Evolutionary conservation across 345 rosid genomes (phyloP).

Genomic region (Passiflora organensis): DNA sequence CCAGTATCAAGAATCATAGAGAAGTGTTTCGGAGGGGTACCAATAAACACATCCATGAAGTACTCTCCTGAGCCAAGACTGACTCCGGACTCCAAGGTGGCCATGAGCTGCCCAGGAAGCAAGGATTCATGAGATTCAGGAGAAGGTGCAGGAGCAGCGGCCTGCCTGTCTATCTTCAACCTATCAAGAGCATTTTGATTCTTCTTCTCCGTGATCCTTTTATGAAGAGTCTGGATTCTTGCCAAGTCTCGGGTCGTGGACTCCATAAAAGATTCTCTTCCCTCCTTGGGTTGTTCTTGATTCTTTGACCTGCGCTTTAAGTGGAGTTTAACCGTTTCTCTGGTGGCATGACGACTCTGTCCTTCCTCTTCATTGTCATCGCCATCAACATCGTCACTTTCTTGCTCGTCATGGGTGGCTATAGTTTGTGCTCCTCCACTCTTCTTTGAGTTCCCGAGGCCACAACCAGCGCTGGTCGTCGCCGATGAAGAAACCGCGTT

Average conservation of each 20-base stretch:
- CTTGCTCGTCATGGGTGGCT: constrained; percentile 9
- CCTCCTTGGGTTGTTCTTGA: constrained; percentile 13
- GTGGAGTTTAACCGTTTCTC: constrained; percentile 54
- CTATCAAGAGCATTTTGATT: constrained; percentile 54
- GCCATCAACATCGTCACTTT: not conserved
- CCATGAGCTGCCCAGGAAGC: constrained; percentile 57
- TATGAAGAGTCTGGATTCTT: constrained; percentile 68
- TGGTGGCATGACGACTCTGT: not conserved
- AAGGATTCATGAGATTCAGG: constrained; percentile 29
- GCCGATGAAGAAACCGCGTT: constrained; percentile 66
- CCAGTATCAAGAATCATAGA: constrained; percentile 95
- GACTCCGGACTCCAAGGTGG: constrained; percentile 81
- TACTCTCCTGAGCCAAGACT: constrained; percentile 86
- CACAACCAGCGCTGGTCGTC: constrained; percentile 42
- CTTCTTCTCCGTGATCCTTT: constrained; percentile 63
- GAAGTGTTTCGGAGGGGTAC: constrained; percentile 85
- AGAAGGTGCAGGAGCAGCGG: constrained; percentile 21
- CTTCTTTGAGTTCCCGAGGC: constrained; percentile 36
- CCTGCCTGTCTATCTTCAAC: constrained; percentile 23
- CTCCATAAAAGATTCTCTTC: constrained; percentile 42
- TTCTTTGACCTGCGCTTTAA: constrained; percentile 46
- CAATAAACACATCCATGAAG: constrained; percentile 86
- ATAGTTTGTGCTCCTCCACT: constrained; percentile 17
- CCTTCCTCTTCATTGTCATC: not conserved
- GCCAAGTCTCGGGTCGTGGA: constrained; percentile 52